A percentile compares a stretch with the other conserved stretches of the same genome.
Conservation (phyloP, 257 asterid species). For the Solanum peruvianum region DNA sequence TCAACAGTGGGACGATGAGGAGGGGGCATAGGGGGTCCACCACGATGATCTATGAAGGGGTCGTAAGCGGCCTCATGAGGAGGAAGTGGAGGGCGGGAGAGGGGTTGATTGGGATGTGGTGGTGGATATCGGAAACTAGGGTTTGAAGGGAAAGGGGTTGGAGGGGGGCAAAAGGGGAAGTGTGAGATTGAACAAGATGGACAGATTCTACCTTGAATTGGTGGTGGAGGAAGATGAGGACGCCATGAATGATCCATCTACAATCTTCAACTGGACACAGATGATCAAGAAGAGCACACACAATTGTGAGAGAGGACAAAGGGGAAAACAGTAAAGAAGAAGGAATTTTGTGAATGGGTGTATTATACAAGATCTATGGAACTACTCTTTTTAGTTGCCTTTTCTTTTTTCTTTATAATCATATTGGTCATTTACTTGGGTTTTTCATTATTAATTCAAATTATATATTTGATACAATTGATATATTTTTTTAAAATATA, state of each 20-base stretch:
- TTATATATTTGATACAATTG: too few species aligned
- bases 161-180: constrained; percentile 7
- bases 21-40: constrained; percentile 12
- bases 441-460: too few species aligned
- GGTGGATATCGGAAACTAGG: constrained; percentile 6
- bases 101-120: constrained; percentile 23
- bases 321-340: neutral
- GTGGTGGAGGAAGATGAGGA: constrained; percentile 19
- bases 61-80: constrained; percentile 38
- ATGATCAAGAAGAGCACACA: neutral
- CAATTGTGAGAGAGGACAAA: neutral
- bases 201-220: constrained; percentile 23
- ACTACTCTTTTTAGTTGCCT: neutral
- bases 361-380: neutral
- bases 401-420: too few species aligned
- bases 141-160: constrained; percentile 16
- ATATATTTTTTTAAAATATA: too few species aligned
- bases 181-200: constrained; percentile 20
- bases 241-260: constrained; percentile 64
- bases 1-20: constrained; percentile 20
- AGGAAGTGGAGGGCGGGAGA: constrained; percentile 20
- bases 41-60: constrained; percentile 51
- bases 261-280: neutral
- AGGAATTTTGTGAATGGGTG: neutral
- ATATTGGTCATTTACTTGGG: neutral